Evolutionary conservation across 768 basidiomycete genomes (phyloP), one percentile per base, ranked within the genome.

Genomic region (Tricholoma furcatifolium): DNA sequence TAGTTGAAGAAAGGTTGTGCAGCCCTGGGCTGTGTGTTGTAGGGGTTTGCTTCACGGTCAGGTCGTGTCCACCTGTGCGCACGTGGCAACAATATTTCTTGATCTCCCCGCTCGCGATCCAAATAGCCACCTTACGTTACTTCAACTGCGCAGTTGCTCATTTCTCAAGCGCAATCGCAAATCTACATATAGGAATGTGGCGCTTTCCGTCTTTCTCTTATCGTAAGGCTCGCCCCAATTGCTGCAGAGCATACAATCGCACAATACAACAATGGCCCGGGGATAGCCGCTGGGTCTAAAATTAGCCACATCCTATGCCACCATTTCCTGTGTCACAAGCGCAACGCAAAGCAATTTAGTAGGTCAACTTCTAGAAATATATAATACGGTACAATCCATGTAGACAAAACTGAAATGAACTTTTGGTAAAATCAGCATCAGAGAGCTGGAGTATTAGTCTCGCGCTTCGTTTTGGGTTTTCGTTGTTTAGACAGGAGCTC

Each of bases 401-500:
- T 5, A 1, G n/a, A n/a, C n/a, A 2, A 31, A 17, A 30, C 0
- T 11, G 20, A 30, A 20, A 30, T 20, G 20, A 21, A 21, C 10
- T 7, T 18, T 7, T 4, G 17, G 10, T 20, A 49, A 30, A n/a
- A 9, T 23, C 40, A n/a, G 2, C 20, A 5, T 12, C 20, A 20
- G 27, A 27, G 7, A 27, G 3, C 27, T 27, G 7, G 27, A 27
- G 27, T 27, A 3, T 3, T 7, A 27, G 7, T 30, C 32, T 54
- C 43, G 24, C 47, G 46, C 46, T 47, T 54, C 12, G 5, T 18
- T 55, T 47, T 11, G 20, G 39, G n/a, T 56, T 49, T 34, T 53
- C 43, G 35, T 12, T n/a, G n/a, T 20, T 18, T 54, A 14, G 50
- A 54, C 12, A 61, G 43, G 21, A 65, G 58, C 43, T 65, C 60